phyloP scores from a whole-genome alignment of 2,329 filamentous ascomycete genomes.

The Trichoderma sp. region DNA sequence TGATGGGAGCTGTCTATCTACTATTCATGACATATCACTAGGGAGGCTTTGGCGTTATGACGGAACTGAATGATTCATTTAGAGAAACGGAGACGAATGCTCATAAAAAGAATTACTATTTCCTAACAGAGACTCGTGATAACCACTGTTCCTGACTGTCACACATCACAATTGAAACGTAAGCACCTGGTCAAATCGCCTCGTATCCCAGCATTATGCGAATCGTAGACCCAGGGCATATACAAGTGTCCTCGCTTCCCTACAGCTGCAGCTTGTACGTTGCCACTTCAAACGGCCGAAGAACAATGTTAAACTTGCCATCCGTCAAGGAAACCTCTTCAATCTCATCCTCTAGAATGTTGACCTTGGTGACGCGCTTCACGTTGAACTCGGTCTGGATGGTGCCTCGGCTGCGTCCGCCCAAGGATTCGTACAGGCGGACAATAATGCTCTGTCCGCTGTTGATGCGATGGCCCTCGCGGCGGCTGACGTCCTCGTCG shows the following conservation, averaged over 20 bases:
- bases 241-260: conserved; percentile 29
- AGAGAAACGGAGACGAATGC: not conserved
- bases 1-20: not conserved
- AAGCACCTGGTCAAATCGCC: not conserved
- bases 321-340: conserved; percentile 59
- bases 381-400: conserved; percentile 70
- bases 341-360: conserved; percentile 84
- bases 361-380: conserved; percentile 77
- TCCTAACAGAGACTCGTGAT: not conserved
- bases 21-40: conserved; percentile 2
- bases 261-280: conserved; percentile 68
- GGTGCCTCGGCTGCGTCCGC: conserved; percentile 73
- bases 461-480: conserved; percentile 62
- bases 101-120: not conserved
- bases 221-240: conserved; percentile 28
- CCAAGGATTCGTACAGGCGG: conserved; percentile 84
- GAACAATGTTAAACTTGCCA: conserved; percentile 59
- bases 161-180: not conserved
- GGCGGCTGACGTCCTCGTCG: conserved; percentile 69
- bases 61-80: not conserved
- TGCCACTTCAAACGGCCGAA: conserved; percentile 83
- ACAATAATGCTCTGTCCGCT: conserved; percentile 79
- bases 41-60: conserved; percentile 11
- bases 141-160: not conserved
- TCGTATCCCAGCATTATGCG: conserved; percentile 23